These are phyloP conservation scores for Linum tenue DNA, from an alignment of 345 rosid genomes.

Conservation along the genomic window DNA sequence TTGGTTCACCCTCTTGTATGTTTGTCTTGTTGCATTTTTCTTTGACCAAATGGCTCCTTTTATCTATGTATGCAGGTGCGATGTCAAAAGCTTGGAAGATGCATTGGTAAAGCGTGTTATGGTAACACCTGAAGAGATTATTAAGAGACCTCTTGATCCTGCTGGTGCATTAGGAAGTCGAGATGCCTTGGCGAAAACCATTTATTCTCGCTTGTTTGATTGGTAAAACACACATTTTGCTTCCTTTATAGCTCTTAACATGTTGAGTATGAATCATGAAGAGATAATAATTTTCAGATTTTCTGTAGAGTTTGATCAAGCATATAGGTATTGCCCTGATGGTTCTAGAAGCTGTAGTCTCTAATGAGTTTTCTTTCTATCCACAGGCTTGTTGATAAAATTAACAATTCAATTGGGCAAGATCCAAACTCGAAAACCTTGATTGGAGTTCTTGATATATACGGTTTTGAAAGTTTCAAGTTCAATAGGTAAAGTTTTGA, in stretches of 20 bases:
- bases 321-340: slow-evolving; percentile 5
- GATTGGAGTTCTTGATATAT: slow-evolving; percentile 98
- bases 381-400: slow-evolving; percentile 90
- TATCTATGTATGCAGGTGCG: slow-evolving; percentile 42
- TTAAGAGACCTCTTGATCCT: slow-evolving; percentile 94
- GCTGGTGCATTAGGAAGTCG: slow-evolving; percentile 73
- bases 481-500: slow-evolving; percentile 58
- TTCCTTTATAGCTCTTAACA: background rate
- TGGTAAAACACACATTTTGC: slow-evolving; percentile 42
- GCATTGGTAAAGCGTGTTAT: slow-evolving; percentile 96
- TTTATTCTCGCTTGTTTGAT: slow-evolving; percentile 95
- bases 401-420: slow-evolving; percentile 91
- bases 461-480: slow-evolving; percentile 97
- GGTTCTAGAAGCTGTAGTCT: background rate
- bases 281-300: background rate
- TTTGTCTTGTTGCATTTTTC: background rate
- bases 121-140: slow-evolving; percentile 99
- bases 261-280: background rate
- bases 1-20: slow-evolving; percentile 8
- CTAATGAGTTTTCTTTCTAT: slow-evolving; percentile 9
- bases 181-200: slow-evolving; percentile 95
- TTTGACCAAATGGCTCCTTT: slow-evolving; percentile 8
- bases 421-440: slow-evolving; percentile 93
- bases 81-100: slow-evolving; percentile 85
- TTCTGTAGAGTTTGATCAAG: background rate